Evolutionary conservation across 805 yeast genomes (phyloP).

Genomic region (Myxozyma neotropica): DNA sequence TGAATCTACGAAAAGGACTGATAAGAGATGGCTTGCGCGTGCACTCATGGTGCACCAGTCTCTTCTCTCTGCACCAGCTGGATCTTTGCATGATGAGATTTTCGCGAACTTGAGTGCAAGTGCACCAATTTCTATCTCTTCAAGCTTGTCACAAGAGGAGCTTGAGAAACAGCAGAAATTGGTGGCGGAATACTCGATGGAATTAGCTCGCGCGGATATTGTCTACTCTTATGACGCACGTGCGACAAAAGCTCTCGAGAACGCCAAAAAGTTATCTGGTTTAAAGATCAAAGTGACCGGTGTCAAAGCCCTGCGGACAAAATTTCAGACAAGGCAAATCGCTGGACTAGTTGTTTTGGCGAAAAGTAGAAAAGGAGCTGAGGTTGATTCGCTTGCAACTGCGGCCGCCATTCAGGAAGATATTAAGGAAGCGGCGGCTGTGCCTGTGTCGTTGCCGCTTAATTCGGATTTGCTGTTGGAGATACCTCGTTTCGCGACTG

Average conservation of each 20-base stretch:
- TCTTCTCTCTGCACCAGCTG: conserved; percentile 37
- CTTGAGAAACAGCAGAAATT: not conserved
- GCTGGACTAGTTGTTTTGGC: conserved; percentile 80
- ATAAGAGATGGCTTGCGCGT: conserved; percentile 42
- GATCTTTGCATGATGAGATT: conserved; percentile 38
- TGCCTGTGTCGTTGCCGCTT: conserved; percentile 11
- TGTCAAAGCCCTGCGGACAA: conserved; percentile 83
- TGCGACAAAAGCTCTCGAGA: conserved; percentile 42
- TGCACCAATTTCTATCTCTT: conserved; percentile 3
- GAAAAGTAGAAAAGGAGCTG: conserved; percentile 39
- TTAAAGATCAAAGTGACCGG: conserved; percentile 76
- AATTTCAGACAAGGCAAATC: conserved; percentile 70
- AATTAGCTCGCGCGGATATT: conserved; percentile 37
- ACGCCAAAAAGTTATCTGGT: conserved; percentile 38
- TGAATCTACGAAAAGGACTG: not conserved
- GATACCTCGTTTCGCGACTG: conserved; percentile 63
- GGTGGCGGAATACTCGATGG: conserved; percentile 23
- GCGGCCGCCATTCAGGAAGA: not conserved
- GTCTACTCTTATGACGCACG: conserved; percentile 48
- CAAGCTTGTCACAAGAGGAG: not conserved
- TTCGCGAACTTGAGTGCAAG: conserved; percentile 21
- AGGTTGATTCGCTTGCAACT: not conserved
- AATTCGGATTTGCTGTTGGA: conserved; percentile 78
- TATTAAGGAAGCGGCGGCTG: conserved; percentile 28
- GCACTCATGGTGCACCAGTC: conserved; percentile 44